A percentile compares a stretch with the other conserved stretches of the same genome.
Conservation (phyloP, 2,329 filamentous ascomycete species). For the Pseudogymnoascus sp. region DNA sequence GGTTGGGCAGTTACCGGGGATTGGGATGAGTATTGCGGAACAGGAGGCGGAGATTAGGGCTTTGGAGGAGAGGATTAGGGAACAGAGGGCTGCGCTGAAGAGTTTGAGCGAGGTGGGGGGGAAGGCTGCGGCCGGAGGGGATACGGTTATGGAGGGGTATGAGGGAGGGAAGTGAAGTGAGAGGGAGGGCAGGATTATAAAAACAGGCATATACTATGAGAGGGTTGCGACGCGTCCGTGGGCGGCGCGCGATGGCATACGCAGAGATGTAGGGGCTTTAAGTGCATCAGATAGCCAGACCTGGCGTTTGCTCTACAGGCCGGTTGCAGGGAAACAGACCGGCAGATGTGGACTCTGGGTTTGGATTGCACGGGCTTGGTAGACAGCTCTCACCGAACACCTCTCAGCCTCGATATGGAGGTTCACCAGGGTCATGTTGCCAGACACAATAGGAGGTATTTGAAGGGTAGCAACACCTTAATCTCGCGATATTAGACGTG, state of each 20-base stretch:
- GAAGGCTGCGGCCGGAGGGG: constrained; percentile 25
- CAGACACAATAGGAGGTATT: not conserved
- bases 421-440: not conserved
- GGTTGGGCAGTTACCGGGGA: constrained; percentile 60
- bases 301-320: not conserved
- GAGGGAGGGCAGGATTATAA: not conserved
- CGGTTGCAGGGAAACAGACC: not conserved
- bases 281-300: constrained; percentile 31
- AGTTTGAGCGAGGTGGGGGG: constrained; percentile 45
- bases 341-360: not conserved
- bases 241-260: not conserved
- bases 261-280: constrained; percentile 31
- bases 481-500: not conserved
- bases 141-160: constrained; percentile 27
- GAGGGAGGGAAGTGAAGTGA: not conserved
- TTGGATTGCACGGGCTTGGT: not conserved
- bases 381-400: too few relatives aligned
- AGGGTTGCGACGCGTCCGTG: too few relatives aligned
- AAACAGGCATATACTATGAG: not conserved
- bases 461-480: not conserved
- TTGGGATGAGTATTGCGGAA: constrained; percentile 57
- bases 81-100: constrained; percentile 53
- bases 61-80: constrained; percentile 55
- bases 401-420: not conserved
- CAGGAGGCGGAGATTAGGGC: constrained; percentile 64